Conservation (phyloP, 805 yeast genomes). For the Lipomyces starkeyi region DNA sequence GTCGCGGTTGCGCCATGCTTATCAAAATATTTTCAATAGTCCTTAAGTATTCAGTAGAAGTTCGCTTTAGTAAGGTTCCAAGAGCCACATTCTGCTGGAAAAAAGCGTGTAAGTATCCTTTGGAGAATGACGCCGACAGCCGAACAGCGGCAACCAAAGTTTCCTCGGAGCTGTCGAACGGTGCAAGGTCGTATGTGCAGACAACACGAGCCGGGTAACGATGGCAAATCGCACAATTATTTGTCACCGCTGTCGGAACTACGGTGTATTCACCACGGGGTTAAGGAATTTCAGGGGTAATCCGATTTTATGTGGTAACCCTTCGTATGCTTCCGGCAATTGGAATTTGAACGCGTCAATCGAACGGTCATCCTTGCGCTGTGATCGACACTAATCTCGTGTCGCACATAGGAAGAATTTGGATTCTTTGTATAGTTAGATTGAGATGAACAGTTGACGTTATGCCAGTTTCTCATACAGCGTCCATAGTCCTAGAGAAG, state of each 20-base stretch:
- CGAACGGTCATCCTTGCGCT: too few relatives aligned
- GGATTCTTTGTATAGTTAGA: neutral
- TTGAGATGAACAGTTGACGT: neutral
- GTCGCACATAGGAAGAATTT: neutral
- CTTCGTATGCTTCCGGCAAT: too few relatives aligned
- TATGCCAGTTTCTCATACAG: neutral
- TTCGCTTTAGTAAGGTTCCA: neutral
- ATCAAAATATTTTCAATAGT: neutral
- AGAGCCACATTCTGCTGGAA: too few relatives aligned
- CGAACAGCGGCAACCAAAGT: too few relatives aligned
- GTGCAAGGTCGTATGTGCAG: too few relatives aligned
- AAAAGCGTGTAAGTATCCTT: too few relatives aligned
- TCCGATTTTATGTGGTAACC: too few relatives aligned
- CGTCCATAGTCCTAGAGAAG: neutral
- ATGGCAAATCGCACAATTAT: neutral
- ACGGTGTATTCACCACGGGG: neutral
- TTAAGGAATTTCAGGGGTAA: neutral
- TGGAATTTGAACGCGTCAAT: too few relatives aligned
- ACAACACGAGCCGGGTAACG: neutral
- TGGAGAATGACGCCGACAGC: too few relatives aligned
- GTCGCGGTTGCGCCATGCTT: slow-evolving; percentile 7
- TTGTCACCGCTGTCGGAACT: too few relatives aligned
- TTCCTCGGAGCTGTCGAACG: too few relatives aligned
- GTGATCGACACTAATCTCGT: too few relatives aligned
- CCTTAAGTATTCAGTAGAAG: neutral